Base-by-base conservation (phyloP, 2,329 filamentous ascomycete genomes). In the Apiospora koreana region DNA sequence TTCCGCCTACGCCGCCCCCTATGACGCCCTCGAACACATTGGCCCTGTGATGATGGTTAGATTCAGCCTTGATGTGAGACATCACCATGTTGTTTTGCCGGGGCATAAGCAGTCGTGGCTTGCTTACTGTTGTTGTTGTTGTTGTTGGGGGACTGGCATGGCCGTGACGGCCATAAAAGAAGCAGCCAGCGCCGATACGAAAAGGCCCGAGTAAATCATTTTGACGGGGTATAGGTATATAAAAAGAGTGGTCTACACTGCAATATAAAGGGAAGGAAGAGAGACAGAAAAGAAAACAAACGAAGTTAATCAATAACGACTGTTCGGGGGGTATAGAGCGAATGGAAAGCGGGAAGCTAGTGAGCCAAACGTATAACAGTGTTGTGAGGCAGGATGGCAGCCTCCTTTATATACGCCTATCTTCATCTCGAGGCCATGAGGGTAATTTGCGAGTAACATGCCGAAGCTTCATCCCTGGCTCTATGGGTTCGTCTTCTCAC, bases 141-240 rank as follows among this genome's bases (percentile, higher is more conserved):
- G 35, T 35, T 35, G 50, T 21, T 54, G 18, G 8, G 54, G 54
- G 18, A 62, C 31, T 35, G 65, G 65, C 16, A n/a, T 25, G 4
- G 41, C 69, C 14, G 54, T 62, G 50, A 70, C 69, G 25, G 71
- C 42, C 23, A 68, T 64, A 54, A 71, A 67, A n/a, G 54, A 62
- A 38, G 70, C 66, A 65, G 45, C 70, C 70, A 72, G 71, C 66
- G 68, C 70, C 10, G 69, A 50, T 41, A 70, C 54, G 69, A 74
- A 69, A 46, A 70, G 35, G 23, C 43, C 58, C 9, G 72, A 69
- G 46, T 54, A 69, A 28, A 68, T 65, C 71, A 74, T 73, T 42
- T 18, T 66, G 65, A 42, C 41, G 18, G 16, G 58, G 18, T 28
- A 5, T 35, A 28, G 2, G 25, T 23, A 65, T 41, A 38, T 28